Evolutionary conservation across 352 stramenopile genomes (phyloP), one percentile per base, ranked within the genome.

Genomic region (Blastocystis sp.): DNA sequence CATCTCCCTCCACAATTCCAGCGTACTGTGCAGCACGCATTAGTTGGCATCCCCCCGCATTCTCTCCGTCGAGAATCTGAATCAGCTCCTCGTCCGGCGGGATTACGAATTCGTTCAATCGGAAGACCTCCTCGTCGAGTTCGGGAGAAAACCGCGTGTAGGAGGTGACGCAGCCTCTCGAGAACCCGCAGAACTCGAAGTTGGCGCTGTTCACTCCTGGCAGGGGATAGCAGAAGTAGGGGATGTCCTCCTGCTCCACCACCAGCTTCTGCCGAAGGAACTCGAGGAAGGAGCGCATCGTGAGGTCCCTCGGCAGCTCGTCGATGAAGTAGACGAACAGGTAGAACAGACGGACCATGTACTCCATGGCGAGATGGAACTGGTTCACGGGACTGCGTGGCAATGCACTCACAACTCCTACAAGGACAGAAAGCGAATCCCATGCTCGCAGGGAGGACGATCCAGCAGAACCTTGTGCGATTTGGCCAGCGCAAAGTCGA

Each of bases 251-350:
- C n/a, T 68, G 18, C 13, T 15, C 50, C 0, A 55, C 4, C 2
- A 84, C 6, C 7, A 53, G 73, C 43, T 61, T 26, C 34, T 84
- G 54, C 0, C 29, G 26, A 26, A 84, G 50, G 50, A 84, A 84
- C 23, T 69, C 43, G 23, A 84, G 53, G 53, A 84, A 69, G 5
- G 50, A 43, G 11, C 73, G 73, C 47, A 69, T 84, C 0, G 73
- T 84, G 15, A 84, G 47, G 39, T 29, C 11, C 2, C 15, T 37
- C 20, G 73, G 50, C 50, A 84, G 56, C 39, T 84, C 73, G 73
- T 84, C 73, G 43, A 84, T 61, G 29, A 68, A 84, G 56, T 84
- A 84, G n/a, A 84, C 73, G 23, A 66, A 84, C 13, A 84, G 56
- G 8, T 54, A 68, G 20, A 84, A 34, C 18, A 84, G 0, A 0